Evolutionary conservation across 208 protist species (phyloP).

Genomic region (Crithidia mellificae): DNA sequence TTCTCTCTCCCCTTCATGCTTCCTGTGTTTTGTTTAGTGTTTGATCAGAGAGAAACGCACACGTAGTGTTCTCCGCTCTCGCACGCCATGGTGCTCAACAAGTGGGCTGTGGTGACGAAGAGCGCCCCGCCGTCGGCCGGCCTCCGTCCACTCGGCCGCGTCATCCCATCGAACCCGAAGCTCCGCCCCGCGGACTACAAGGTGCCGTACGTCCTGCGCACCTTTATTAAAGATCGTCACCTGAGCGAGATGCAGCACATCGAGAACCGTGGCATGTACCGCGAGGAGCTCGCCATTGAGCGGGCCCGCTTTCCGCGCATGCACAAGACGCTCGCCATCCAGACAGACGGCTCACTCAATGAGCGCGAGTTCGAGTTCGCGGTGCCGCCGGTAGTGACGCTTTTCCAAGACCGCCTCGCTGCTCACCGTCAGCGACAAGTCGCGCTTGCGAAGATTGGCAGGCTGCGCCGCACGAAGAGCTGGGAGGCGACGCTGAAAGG

Average conservation of each 20-base stretch:
- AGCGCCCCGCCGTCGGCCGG: slow-evolving; percentile 65
- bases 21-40: no score
- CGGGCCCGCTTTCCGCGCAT: slow-evolving; percentile 81
- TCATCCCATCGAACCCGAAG: slow-evolving; percentile 63
- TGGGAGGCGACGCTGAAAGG: slow-evolving; percentile 60
- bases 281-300: slow-evolving; percentile 89
- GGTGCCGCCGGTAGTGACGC: slow-evolving; percentile 76
- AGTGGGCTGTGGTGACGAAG: slow-evolving; percentile 88
- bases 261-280: slow-evolving; percentile 90
- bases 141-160: slow-evolving; percentile 59
- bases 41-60: not conserved
- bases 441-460: slow-evolving; percentile 82
- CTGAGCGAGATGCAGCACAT: slow-evolving; percentile 86
- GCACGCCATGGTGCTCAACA: slow-evolving; percentile 76
- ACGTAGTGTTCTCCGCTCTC: not conserved
- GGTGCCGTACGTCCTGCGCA: slow-evolving; percentile 80
- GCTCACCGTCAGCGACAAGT: slow-evolving; percentile 82
- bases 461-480: slow-evolving; percentile 58
- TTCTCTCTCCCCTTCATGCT: no score
- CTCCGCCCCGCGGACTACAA: slow-evolving; percentile 83
- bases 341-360: slow-evolving; percentile 88
- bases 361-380: slow-evolving; percentile 89
- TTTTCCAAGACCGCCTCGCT: slow-evolving; percentile 86
- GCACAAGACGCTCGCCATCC: slow-evolving; percentile 75
- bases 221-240: slow-evolving; percentile 88